phyloP scores from a whole-genome alignment of 2,329 filamentous ascomycete genomes.

The Penicillium occitanis region DNA sequence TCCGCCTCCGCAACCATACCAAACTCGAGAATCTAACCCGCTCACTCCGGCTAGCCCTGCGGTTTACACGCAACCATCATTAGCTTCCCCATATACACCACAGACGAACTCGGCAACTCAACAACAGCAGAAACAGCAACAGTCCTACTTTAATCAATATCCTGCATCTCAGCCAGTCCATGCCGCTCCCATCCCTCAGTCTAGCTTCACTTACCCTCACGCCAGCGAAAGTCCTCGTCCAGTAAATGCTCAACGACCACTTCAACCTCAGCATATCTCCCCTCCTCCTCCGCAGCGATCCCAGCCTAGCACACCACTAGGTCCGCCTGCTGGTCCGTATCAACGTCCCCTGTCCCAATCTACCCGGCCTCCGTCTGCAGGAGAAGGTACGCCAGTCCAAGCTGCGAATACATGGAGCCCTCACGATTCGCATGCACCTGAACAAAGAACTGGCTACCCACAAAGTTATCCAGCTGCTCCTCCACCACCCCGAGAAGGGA shows the following conservation, averaged over 20 bases:
- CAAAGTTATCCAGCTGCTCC: constrained; percentile 31
- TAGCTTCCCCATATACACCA: constrained; percentile 43
- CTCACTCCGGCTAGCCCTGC: constrained; percentile 26
- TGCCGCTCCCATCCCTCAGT: constrained; percentile 38
- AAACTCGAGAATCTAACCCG: constrained; percentile 39
- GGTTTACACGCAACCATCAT: constrained; percentile 32
- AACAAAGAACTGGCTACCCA: constrained; percentile 31
- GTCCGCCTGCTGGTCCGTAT: constrained; percentile 42
- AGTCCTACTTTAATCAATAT: constrained; percentile 40
- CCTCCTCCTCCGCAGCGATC: constrained; percentile 39
- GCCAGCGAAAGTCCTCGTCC: constrained; percentile 39
- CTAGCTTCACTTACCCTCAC: constrained; percentile 34
- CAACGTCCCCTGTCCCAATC: constrained; percentile 39
- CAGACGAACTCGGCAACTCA: constrained; percentile 35
- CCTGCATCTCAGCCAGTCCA: constrained; percentile 43
- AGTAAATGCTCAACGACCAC: constrained; percentile 31
- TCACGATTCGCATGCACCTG: constrained; percentile 32
- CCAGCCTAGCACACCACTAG: constrained; percentile 51
- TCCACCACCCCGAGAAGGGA: constrained; percentile 45
- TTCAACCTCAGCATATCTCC: constrained; percentile 39
- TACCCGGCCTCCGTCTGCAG: constrained; percentile 39
- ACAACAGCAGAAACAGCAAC: constrained; percentile 31
- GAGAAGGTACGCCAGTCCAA: constrained; percentile 34
- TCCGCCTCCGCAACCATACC: constrained; percentile 32
- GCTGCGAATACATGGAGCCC: constrained; percentile 35